Conservation (phyloP, 2,329 filamentous ascomycete species). For the Lasiodiplodia sp. region DNA sequence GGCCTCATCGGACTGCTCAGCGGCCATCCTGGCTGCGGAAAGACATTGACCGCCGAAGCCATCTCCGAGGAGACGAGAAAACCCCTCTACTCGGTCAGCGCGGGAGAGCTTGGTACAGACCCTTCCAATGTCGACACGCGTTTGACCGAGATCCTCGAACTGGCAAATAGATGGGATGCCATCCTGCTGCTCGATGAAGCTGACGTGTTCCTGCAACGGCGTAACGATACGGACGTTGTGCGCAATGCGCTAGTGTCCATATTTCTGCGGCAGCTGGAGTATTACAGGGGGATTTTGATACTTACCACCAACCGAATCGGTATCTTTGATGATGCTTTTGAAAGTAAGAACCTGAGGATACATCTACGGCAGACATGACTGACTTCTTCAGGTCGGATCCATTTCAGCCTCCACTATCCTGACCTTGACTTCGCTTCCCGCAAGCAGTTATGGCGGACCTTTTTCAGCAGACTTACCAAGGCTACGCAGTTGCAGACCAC, state of each 20-base stretch:
- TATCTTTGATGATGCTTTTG: constrained; percentile 30
- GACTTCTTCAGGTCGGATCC: constrained; percentile 28
- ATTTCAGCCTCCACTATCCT: constrained; percentile 32
- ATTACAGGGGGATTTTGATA: constrained; percentile 46
- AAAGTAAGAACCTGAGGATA: constrained; percentile 4
- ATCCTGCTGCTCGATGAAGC: constrained; percentile 44
- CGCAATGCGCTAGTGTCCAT: constrained; percentile 49
- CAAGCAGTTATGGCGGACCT: constrained; percentile 28
- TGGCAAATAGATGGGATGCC: constrained; percentile 3
- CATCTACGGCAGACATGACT: neutral
- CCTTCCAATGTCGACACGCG: neutral
- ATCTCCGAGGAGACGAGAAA: constrained; percentile 49
- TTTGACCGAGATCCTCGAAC: neutral
- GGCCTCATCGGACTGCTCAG: constrained; percentile 58
- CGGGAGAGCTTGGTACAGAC: constrained; percentile 32
- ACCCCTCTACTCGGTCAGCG: constrained; percentile 38
- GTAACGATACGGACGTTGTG: constrained; percentile 44
- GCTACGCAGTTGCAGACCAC: neutral
- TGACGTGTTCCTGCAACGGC: constrained; percentile 66
- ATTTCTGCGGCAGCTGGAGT: constrained; percentile 42
- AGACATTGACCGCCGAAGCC: constrained; percentile 47
- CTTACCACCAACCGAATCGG: constrained; percentile 31
- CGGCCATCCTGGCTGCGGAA: constrained; percentile 60
- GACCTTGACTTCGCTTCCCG: constrained; percentile 19
- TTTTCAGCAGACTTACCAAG: constrained; percentile 15